Conservation (phyloP, 208 protist genomes). For the Leishmania aethiopica region DNA sequence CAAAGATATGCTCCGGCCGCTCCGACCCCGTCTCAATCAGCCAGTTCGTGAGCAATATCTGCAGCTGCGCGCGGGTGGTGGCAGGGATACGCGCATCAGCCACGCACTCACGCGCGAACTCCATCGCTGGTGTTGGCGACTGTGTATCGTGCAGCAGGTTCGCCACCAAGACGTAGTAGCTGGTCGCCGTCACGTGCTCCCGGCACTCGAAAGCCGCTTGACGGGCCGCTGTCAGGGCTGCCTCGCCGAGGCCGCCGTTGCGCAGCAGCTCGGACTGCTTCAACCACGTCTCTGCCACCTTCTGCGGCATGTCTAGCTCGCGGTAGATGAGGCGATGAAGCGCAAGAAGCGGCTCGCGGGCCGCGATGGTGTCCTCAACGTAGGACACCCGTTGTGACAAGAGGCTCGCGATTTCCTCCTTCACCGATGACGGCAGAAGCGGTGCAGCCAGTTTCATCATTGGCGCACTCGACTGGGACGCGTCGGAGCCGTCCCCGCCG, state of each 20-base stretch:
- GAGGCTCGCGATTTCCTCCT: conserved; percentile 24
- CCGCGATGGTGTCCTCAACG: conserved; percentile 65
- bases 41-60: conserved; percentile 84
- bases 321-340: conserved; percentile 82
- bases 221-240: conserved; percentile 70
- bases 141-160: conserved; percentile 89
- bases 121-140: conserved; percentile 74
- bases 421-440: conserved; percentile 22
- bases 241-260: conserved; percentile 73
- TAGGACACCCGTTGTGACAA: conserved; percentile 45
- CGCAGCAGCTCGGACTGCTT: conserved; percentile 80
- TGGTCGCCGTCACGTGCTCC: conserved; percentile 25
- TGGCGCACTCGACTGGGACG: conserved; percentile 4
- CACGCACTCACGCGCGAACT: conserved; percentile 65
- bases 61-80: conserved; percentile 60
- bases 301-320: conserved; percentile 51
- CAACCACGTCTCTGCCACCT: conserved; percentile 80
- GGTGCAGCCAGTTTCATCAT: conserved; percentile 21
- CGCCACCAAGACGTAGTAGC: conserved; percentile 82
- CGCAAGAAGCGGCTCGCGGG: conserved; percentile 81
- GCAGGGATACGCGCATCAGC: conserved; percentile 31
- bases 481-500: neutral
- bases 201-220: conserved; percentile 51
- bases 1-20: conserved; percentile 80
- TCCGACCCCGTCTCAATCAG: conserved; percentile 70